phyloP scores from a whole-genome alignment of 2,329 filamentous ascomycete genomes.

The Diaporthe helianthi region DNA sequence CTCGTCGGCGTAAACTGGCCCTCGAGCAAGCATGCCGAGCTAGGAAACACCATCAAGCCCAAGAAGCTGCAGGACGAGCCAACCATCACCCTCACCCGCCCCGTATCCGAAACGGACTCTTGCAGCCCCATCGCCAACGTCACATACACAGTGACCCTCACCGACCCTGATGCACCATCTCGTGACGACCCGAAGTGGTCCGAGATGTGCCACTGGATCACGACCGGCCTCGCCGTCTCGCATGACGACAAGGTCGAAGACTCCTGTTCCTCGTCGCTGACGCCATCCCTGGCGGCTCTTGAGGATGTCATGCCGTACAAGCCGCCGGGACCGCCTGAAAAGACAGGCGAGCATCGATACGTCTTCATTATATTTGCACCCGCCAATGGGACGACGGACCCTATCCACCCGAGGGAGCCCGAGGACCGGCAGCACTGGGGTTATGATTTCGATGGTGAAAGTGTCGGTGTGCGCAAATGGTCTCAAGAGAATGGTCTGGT shows the following conservation, averaged over 20 bases:
- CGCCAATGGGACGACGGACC: conserved; percentile 48
- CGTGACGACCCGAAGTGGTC: conserved; percentile 52
- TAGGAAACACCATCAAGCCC: conserved; percentile 59
- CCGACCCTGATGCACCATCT: conserved; percentile 53
- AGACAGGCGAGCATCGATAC: conserved; percentile 53
- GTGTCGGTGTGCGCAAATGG: conserved; percentile 50
- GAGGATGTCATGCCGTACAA: conserved; percentile 50
- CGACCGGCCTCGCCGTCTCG: conserved; percentile 42
- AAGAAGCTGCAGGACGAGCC: conserved; percentile 46
- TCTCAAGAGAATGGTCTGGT: conserved; percentile 49
- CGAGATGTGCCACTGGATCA: conserved; percentile 56
- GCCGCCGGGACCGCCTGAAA: conserved; percentile 49
- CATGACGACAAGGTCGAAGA: background rate
- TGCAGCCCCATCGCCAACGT: conserved; percentile 29
- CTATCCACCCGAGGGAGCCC: conserved; percentile 45
- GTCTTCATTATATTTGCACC: conserved; percentile 50
- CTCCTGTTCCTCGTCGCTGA: conserved; percentile 33
- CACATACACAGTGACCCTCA: conserved; percentile 46
- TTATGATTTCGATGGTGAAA: conserved; percentile 43
- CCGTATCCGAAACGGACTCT: conserved; percentile 27
- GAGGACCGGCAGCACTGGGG: conserved; percentile 50
- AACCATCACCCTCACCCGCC: conserved; percentile 41
- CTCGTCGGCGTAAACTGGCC: conserved; percentile 57
- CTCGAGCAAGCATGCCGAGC: conserved; percentile 49
- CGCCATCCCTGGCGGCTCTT: conserved; percentile 33